Percentiles rank a stretch among this genome's conserved stretches.
phyloP scores from a whole-genome alignment of 257 asterid species.

The Solanum lignicaule region DNA sequence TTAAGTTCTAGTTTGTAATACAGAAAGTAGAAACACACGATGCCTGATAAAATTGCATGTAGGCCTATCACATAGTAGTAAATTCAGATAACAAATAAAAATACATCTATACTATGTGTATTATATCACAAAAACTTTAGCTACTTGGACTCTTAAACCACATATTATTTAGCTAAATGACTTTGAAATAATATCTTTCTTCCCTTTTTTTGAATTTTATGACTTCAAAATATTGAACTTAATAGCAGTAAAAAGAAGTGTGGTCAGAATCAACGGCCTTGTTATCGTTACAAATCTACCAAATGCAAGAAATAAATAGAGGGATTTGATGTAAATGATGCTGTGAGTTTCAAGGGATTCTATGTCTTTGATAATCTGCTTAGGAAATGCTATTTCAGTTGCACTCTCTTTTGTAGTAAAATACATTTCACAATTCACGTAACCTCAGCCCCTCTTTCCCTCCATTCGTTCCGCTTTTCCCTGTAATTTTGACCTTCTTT shows the following conservation, averaged over 20 bases:
- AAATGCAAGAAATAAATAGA: neutral
- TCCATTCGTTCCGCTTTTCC: neutral
- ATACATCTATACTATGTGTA: neutral
- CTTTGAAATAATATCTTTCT: neutral
- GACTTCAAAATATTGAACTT: neutral
- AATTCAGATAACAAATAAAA: neutral
- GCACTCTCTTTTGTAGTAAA: neutral
- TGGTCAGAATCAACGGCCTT: neutral
- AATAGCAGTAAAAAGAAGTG: neutral
- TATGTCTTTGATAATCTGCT: neutral
- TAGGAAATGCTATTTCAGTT: neutral
- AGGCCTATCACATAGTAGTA: neutral
- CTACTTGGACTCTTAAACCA: neutral
- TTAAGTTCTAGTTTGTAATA: neutral
- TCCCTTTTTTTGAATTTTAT: neutral
- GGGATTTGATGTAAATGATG: neutral
- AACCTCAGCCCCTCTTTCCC: neutral
- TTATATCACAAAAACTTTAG: neutral
- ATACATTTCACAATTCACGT: neutral
- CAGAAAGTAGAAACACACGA: neutral
- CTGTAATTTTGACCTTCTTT: neutral
- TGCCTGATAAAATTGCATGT: neutral
- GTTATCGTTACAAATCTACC: neutral
- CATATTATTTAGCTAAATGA: neutral
- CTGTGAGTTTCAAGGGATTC: neutral